Base-by-base conservation (phyloP, 768 basidiomycete species). In the Lactifluus echinatus region DNA sequence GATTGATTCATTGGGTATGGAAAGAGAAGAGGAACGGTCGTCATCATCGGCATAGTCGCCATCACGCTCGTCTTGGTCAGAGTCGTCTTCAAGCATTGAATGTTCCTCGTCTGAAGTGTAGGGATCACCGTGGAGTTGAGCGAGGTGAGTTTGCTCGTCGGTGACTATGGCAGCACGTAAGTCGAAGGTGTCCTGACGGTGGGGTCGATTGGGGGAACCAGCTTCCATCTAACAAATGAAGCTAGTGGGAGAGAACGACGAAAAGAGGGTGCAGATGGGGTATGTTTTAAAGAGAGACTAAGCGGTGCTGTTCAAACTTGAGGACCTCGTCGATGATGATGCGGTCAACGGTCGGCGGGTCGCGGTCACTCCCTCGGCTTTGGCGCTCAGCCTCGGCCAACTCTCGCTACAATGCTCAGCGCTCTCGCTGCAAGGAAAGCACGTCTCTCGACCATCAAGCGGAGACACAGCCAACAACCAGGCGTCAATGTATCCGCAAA, bases 1-100 rank as follows among this genome's bases (percentile, higher is more conserved):
- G 67, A 94, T 94, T 59, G 86, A 87, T 68, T 92, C 90, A 69
- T 91, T 89, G 10, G 90, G 90, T 59, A 92, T 89, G 34, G 88
- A 91, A 33, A 92, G 80, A 8, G 84, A 85, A 5, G 88, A 90
- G 6, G 87, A 89, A 40, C 79, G 81, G 69, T 89, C 86, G 69
- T 85, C 84, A 26, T 87, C 86, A 48, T 88, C 85, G 68, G 84
- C 82, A 66, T 81, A 81, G 60, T 88, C 83, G 34, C 68, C 68
- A 21, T 86, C 85, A 34, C 79, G 74, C 21, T 85, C 84, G 50
- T 90, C 86, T 42, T 72, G 79, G 53, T 89, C 86, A 5, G 86
- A 89, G 67, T 88, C 88, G 68, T 90, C 89, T 65, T 93, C 91
- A 33, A 92, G 78, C 53, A 91, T 82, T 0, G 89, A 91, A 61